phyloP scores from a whole-genome alignment of 1,284 basidiomycete species.

The Ceratobasidium sp. region DNA sequence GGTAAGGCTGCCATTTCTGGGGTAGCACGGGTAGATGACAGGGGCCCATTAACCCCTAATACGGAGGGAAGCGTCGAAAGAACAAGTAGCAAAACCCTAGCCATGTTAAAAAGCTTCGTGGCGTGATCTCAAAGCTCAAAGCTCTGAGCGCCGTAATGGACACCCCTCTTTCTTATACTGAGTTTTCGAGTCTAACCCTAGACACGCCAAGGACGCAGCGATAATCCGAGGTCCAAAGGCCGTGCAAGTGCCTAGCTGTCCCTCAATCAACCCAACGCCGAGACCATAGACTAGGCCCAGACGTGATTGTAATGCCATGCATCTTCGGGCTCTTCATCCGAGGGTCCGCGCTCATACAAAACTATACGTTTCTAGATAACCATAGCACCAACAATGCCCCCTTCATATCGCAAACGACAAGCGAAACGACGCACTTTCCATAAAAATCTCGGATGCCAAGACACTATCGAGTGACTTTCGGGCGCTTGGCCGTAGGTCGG shows the following conservation, averaged over 20 bases:
- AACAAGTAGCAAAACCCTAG: not conserved
- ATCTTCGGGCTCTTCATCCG: too few relatives aligned
- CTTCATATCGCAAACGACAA: slow-evolving; percentile 3
- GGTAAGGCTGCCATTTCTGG: slow-evolving; percentile 5
- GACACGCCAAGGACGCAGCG: not conserved
- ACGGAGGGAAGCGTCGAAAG: not conserved
- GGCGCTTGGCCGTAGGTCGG: not conserved
- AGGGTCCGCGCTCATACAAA: not conserved
- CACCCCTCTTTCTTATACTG: not conserved
- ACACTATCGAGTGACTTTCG: slow-evolving; percentile 16
- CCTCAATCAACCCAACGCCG: not conserved
- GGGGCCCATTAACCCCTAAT: not conserved
- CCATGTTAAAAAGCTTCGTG: not conserved
- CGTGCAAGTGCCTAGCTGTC: not conserved
- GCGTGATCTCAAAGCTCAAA: slow-evolving; percentile 9
- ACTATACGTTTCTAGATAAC: not conserved
- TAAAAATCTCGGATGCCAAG: slow-evolving; percentile 4
- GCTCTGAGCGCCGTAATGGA: not conserved
- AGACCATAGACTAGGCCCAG: too few relatives aligned
- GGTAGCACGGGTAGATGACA: not conserved
- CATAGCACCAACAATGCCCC: slow-evolving; percentile 5
- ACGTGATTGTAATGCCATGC: not conserved
- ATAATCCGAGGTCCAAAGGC: not conserved
- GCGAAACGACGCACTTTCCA: slow-evolving; percentile 22
- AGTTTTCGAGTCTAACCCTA: not conserved